phyloP scores from a whole-genome alignment of 208 protist genomes.

The Acanthamoeba rhysodes region DNA sequence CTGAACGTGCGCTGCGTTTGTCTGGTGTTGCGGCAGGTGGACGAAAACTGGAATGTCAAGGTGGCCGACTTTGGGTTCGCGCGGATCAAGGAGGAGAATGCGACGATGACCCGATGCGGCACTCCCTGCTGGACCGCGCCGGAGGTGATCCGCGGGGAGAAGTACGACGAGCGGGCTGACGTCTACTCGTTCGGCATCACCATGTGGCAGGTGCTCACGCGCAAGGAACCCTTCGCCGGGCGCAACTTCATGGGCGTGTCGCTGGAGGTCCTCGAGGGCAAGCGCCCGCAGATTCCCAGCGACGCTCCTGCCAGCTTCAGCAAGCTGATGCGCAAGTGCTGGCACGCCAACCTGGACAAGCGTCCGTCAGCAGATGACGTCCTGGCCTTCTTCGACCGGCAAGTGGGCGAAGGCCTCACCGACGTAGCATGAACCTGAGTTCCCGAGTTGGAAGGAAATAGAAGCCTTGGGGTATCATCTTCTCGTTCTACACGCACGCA shows the following conservation, averaged over 20 bases:
- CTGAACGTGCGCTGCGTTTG: no score
- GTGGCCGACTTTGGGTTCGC: conserved; percentile 9
- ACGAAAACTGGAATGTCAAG: conserved; percentile 34
- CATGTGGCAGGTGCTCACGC: not conserved
- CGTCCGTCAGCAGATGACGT: no score
- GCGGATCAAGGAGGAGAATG: conserved; percentile 11
- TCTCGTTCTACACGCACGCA: no score
- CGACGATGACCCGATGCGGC: conserved; percentile 25
- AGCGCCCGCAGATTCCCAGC: not conserved
- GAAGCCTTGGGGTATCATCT: no score
- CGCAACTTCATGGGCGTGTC: conserved; percentile 39
- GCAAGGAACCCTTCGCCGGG: not conserved
- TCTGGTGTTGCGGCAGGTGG: not conserved
- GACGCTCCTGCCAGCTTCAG: not conserved
- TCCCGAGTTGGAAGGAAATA: no score
- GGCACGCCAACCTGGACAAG: not conserved
- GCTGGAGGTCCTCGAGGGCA: not conserved
- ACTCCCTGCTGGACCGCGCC: conserved; percentile 1
- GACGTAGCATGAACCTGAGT: no score
- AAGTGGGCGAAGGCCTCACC: no score
- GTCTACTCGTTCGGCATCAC: not conserved
- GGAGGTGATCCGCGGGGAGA: not conserved
- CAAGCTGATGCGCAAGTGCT: conserved; percentile 8
- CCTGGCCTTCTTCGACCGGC: no score
- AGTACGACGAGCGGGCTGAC: not conserved